A percentile compares a stretch with the other conserved stretches of the same genome.
phyloP scores from a whole-genome alignment of 768 basidiomycete genomes.

The Pisolithus orientalis region DNA sequence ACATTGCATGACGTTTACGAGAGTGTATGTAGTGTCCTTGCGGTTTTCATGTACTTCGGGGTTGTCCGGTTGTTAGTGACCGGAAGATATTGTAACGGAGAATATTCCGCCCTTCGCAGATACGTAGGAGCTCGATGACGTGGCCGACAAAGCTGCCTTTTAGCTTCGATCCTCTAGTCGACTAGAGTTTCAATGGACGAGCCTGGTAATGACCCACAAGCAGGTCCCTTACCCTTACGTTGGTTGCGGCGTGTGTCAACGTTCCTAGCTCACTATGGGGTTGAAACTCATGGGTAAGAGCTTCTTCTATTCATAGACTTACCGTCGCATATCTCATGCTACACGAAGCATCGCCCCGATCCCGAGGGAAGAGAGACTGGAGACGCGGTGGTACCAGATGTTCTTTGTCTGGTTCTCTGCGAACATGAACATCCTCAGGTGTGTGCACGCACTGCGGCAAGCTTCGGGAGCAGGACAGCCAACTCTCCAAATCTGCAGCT shows the following conservation, averaged over 20 bases:
- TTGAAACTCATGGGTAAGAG: conserved; percentile 38
- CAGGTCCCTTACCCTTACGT: not conserved
- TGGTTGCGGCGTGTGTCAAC: conserved; percentile 18
- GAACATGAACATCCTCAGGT: conserved; percentile 40
- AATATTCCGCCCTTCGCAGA: too few species aligned
- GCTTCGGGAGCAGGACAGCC: not conserved
- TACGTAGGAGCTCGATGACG: too few species aligned
- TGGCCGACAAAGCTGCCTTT: too few species aligned
- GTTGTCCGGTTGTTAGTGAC: not conserved
- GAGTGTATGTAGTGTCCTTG: too few species aligned
- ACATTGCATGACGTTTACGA: not conserved
- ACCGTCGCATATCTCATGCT: not conserved
- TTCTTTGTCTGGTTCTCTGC: conserved; percentile 49
- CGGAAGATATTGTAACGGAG: too few species aligned
- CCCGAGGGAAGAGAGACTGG: conserved; percentile 28
- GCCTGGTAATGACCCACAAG: not conserved
- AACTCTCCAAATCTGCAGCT: conserved; percentile 20
- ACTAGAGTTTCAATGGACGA: not conserved
- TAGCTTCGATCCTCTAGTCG: too few species aligned
- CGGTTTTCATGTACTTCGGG: not conserved
- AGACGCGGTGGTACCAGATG: conserved; percentile 39
- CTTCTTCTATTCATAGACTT: not conserved
- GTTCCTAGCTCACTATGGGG: conserved; percentile 28
- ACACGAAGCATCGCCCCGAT: conserved; percentile 34
- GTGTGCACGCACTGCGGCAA: conserved; percentile 10